Conservation (phyloP, 202 grass and related monocot species). For the Hordeum pubiflorum region DNA sequence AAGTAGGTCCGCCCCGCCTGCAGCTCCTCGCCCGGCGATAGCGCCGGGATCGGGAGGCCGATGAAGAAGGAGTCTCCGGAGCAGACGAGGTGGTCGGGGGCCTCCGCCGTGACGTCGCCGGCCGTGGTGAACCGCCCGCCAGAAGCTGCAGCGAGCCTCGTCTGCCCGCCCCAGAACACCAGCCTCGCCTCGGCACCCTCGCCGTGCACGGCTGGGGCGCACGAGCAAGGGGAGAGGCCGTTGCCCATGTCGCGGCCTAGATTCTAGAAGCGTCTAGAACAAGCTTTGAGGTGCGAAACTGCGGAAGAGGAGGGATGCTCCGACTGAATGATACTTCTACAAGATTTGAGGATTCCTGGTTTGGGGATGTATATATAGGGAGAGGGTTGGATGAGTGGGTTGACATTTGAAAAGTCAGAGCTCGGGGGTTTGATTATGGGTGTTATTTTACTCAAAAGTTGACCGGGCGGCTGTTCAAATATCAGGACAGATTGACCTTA, state of each 20-base stretch:
- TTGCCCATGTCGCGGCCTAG: constrained; percentile 58
- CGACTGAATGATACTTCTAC: not conserved
- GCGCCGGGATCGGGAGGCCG: constrained; percentile 60
- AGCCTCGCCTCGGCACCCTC: constrained; percentile 15
- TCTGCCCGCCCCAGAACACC: constrained; percentile 63
- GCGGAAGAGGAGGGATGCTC: not conserved
- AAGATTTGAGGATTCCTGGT: not conserved
- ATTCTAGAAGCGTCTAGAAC: constrained; percentile 27
- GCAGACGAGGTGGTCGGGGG: constrained; percentile 53
- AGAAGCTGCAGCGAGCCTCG: constrained; percentile 3
- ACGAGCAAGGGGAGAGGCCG: constrained; percentile 47
- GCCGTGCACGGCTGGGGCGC: not conserved
- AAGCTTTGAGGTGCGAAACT: not conserved
- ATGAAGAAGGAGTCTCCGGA: constrained; percentile 75
- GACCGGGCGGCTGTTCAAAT: constrained; percentile 19
- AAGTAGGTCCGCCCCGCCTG: constrained; percentile 72
- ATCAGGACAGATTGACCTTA: not conserved
- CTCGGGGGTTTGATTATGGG: not conserved
- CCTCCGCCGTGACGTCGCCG: constrained; percentile 51
- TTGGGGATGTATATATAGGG: constrained; percentile 24
- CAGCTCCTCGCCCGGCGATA: constrained; percentile 42
- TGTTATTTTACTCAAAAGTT: constrained; percentile 16
- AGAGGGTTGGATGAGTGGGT: not conserved
- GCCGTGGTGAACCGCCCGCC: constrained; percentile 26
- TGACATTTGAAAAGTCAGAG: constrained; percentile 55